Evolutionary conservation across 495 filamentous ascomycete species (phyloP).

Genomic region (Elaphomyces granulatus): DNA sequence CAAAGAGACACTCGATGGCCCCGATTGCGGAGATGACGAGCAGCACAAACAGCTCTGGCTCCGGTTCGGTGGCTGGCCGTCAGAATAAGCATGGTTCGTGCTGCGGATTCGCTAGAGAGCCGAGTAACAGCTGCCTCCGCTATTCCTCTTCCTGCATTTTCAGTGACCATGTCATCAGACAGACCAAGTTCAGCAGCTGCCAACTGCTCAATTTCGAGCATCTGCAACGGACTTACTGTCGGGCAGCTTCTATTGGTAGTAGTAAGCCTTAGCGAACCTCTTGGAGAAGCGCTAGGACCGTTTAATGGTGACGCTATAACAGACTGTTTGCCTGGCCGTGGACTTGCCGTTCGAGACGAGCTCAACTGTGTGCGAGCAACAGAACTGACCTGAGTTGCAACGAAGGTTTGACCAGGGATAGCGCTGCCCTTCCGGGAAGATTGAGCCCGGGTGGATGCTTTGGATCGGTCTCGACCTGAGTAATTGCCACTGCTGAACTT

Average conservation of each 20-base stretch:
- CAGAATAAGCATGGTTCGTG: slow-evolving; percentile 61
- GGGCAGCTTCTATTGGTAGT: slow-evolving; percentile 61
- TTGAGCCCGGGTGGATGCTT: slow-evolving; percentile 31
- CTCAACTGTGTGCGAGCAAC: slow-evolving; percentile 24
- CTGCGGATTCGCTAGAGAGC: slow-evolving; percentile 28
- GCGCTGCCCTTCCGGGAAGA: slow-evolving; percentile 50
- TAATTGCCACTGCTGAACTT: slow-evolving; percentile 40
- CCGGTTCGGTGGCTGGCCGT: slow-evolving; percentile 83
- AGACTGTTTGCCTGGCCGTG: slow-evolving; percentile 23
- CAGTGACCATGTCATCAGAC: slow-evolving; percentile 76
- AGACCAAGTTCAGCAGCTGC: slow-evolving; percentile 71
- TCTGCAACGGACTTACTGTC: slow-evolving; percentile 67
- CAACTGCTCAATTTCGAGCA: slow-evolving; percentile 80
- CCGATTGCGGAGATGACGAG: slow-evolving; percentile 71
- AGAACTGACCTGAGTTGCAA: slow-evolving; percentile 21
- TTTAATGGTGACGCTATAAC: slow-evolving; percentile 26
- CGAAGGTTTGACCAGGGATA: slow-evolving; percentile 22
- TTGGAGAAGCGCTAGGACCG: slow-evolving; percentile 14
- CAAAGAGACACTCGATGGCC: slow-evolving; percentile 65
- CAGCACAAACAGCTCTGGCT: slow-evolving; percentile 69
- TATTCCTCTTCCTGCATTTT: slow-evolving; percentile 79
- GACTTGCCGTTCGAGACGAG: slow-evolving; percentile 30
- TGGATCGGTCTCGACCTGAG: slow-evolving; percentile 39
- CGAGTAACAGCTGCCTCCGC: slow-evolving; percentile 62
- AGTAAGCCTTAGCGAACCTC: slow-evolving; percentile 31